phyloP scores from a whole-genome alignment of 2,329 filamentous ascomycete species.

The Pseudofabraea citricarpa region DNA sequence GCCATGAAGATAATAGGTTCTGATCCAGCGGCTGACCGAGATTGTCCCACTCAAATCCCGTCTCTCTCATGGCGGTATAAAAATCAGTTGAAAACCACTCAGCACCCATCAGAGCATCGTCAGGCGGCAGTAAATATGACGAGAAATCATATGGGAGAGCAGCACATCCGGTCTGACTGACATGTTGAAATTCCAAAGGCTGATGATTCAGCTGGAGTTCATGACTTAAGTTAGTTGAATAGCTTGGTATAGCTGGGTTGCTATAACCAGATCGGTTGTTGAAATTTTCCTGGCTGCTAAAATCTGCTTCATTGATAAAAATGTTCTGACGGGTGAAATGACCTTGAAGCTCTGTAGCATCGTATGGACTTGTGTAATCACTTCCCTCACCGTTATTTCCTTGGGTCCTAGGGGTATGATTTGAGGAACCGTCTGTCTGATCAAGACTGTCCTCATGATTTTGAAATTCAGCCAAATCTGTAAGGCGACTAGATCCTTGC shows the following conservation, averaged over 20 bases:
- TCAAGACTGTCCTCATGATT: not conserved
- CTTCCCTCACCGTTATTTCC: not conserved
- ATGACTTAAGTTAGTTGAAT: not conserved
- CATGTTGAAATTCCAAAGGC: not conserved
- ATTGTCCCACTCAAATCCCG: conserved; percentile 15
- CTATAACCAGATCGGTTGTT: not conserved
- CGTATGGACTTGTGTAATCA: not conserved
- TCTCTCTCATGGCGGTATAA: conserved; percentile 20
- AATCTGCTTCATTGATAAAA: not conserved
- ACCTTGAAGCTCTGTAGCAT: not conserved
- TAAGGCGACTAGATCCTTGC: not conserved
- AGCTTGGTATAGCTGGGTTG: not conserved
- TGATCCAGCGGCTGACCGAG: conserved; percentile 5
- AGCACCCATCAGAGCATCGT: not conserved
- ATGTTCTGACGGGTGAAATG: not conserved
- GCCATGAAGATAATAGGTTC: conserved; percentile 2
- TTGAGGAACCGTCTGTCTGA: not conserved
- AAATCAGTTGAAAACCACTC: conserved; percentile 21
- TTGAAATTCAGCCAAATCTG: not conserved
- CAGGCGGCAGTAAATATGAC: conserved; percentile 15
- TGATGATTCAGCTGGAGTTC: not conserved
- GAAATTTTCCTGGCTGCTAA: not conserved
- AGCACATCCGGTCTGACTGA: not conserved
- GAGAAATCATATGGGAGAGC: conserved; percentile 12
- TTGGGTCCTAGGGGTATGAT: not conserved